A percentile compares a stretch with the other conserved stretches of the same genome.
Conservation (phyloP, 73 alveolate species). For the Paramecium bursaria region DNA sequence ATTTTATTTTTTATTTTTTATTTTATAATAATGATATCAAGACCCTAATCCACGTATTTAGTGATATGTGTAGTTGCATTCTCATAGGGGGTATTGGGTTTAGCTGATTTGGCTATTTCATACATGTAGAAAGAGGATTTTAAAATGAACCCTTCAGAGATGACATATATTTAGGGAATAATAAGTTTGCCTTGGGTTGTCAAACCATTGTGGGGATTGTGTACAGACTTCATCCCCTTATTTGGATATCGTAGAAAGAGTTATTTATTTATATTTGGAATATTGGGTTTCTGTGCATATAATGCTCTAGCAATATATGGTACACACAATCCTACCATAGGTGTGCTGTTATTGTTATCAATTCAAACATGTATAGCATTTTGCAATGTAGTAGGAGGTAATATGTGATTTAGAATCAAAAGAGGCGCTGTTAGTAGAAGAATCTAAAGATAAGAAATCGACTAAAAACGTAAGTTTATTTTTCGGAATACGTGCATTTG, state of each 20-base stretch:
- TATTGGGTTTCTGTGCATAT: slow-evolving; percentile 68
- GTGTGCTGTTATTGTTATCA: slow-evolving; percentile 6
- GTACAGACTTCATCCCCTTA: slow-evolving; percentile 91
- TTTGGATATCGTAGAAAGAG: slow-evolving; percentile 86
- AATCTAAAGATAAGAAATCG: slow-evolving; percentile 36
- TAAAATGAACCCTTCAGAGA: slow-evolving; percentile 72
- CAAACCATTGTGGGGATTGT: slow-evolving; percentile 95
- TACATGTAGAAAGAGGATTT: slow-evolving; percentile 72
- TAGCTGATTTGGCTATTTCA: slow-evolving; percentile 72
- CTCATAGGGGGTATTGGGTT: slow-evolving; percentile 67
- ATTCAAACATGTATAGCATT: slow-evolving; percentile 48
- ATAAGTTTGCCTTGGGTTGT: slow-evolving; percentile 85
- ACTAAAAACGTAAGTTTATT: slow-evolving; percentile 68
- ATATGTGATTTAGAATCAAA: background rate
- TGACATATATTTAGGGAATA: slow-evolving; percentile 60
- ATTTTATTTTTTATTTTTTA: no score
- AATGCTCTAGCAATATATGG: slow-evolving; percentile 75
- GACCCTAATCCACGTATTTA: slow-evolving; percentile 45
- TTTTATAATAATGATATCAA: background rate
- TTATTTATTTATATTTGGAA: slow-evolving; percentile 84
- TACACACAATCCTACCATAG: background rate
- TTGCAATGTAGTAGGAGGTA: slow-evolving; percentile 64
- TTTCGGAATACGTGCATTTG: slow-evolving; percentile 63
- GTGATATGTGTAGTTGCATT: slow-evolving; percentile 55
- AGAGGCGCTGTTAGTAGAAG: slow-evolving; percentile 55